These are phyloP conservation scores for Clonostachys chloroleuca DNA, from an alignment of 2,329 filamentous ascomycete species.

Conservation along the genomic window DNA sequence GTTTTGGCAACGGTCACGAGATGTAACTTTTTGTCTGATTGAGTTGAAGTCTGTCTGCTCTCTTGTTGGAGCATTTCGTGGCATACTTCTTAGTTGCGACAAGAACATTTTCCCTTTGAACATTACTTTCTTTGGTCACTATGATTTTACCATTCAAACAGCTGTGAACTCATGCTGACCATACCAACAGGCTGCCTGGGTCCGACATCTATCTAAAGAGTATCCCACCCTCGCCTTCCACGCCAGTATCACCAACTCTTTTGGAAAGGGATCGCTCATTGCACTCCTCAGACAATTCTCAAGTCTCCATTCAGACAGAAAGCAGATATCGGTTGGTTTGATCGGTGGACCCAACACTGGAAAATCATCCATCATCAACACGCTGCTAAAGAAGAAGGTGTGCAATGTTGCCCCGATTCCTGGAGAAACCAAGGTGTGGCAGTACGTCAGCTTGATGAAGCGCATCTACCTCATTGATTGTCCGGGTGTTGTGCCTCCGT, in stretches of 20 bases:
- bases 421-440: constrained; percentile 97
- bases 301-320: constrained; percentile 80
- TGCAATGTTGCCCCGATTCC: constrained; percentile 92
- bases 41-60: constrained; percentile 90
- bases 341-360: constrained; percentile 81
- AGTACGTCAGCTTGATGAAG: constrained; percentile 95
- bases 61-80: constrained; percentile 47
- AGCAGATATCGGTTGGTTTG: constrained; percentile 90
- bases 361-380: constrained; percentile 97
- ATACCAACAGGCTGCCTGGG: constrained; percentile 76
- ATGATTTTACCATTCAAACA: constrained; percentile 4
- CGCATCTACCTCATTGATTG: constrained; percentile 89
- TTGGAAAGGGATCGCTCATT: constrained; percentile 93
- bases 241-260: constrained; percentile 90
- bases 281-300: constrained; percentile 91
- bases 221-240: constrained; percentile 95
- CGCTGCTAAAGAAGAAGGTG: constrained; percentile 88
- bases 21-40: constrained; percentile 73
- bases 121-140: constrained; percentile 10
- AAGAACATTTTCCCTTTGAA: constrained; percentile 55
- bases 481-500: constrained; percentile 92
- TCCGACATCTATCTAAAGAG: constrained; percentile 80
- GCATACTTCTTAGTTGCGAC: constrained; percentile 98
- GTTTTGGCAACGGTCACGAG: constrained; percentile 86
- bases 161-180: constrained; percentile 9